A percentile compares a stretch with the other conserved stretches of the same genome.
Conservation (phyloP, 2,329 filamentous ascomycete genomes). For the Trichoderma sp. region DNA sequence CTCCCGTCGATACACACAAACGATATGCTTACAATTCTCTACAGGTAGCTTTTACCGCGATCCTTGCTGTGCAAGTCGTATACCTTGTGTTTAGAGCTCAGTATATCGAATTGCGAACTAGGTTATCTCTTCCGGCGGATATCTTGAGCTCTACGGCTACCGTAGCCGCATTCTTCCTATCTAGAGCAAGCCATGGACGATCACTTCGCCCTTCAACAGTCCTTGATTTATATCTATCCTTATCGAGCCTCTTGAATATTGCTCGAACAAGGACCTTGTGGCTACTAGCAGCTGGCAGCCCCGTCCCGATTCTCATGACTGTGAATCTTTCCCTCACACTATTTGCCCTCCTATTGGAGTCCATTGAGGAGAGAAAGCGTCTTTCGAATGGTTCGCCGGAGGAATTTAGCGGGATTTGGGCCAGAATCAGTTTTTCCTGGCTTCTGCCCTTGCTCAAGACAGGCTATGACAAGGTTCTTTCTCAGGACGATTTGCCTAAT, state of each 20-base stretch:
- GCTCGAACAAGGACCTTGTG: constrained; percentile 24
- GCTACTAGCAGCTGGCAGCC: constrained; percentile 19
- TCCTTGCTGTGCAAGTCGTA: constrained; percentile 22
- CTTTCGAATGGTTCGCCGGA: constrained; percentile 19
- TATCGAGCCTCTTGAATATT: constrained; percentile 21
- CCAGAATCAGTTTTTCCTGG: constrained; percentile 25
- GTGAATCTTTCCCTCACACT: constrained; percentile 19
- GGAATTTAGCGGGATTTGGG: constrained; percentile 26
- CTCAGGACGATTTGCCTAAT: constrained; percentile 24
- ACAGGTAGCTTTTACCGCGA: constrained; percentile 12
- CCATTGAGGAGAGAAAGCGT: constrained; percentile 22
- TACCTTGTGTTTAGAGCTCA: constrained; percentile 23
- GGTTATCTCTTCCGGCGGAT: constrained; percentile 25
- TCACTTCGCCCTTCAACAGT: constrained; percentile 28
- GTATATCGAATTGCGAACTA: constrained; percentile 8
- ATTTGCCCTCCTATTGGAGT: constrained; percentile 24
- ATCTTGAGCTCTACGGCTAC: constrained; percentile 22
- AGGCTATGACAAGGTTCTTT: constrained; percentile 25
- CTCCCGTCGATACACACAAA: background rate
- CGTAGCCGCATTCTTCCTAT: constrained; percentile 20
- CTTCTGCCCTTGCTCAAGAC: constrained; percentile 22
- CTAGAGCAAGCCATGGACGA: constrained; percentile 23
- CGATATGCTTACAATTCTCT: background rate
- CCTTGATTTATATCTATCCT: constrained; percentile 26
- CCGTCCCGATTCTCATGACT: constrained; percentile 20